Evolutionary conservation across 495 filamentous ascomycete species (phyloP).

Genomic region (Pseudomonodictys pantanalensis): DNA sequence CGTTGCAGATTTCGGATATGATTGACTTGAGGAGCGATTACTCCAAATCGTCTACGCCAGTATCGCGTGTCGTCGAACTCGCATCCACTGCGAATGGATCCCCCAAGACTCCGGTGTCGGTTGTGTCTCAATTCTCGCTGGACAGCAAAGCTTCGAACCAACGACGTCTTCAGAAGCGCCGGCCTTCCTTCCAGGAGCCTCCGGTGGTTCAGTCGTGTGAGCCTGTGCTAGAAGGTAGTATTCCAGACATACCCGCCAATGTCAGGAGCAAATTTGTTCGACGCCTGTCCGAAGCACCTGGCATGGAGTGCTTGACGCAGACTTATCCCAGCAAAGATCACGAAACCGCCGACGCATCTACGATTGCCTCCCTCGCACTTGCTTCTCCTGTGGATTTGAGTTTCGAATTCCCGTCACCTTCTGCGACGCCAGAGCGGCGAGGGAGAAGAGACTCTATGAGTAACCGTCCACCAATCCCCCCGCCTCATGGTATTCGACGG

Average conservation of each 20-base stretch:
- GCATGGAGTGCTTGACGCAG: constrained; percentile 33
- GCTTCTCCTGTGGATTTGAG: too few relatives aligned
- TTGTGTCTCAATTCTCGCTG: constrained; percentile 3
- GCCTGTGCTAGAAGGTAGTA: constrained; percentile 12
- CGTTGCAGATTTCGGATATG: background rate
- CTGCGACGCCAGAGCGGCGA: constrained; percentile 4
- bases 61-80: background rate
- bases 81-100: background rate
- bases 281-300: constrained; percentile 27
- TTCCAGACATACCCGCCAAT: constrained; percentile 25
- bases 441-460: constrained; percentile 12
- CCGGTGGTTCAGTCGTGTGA: constrained; percentile 30
- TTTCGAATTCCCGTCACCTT: constrained; percentile 17
- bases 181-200: constrained; percentile 20
- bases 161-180: constrained; percentile 38
- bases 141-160: constrained; percentile 23
- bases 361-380: background rate
- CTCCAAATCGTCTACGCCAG: background rate
- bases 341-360: background rate
- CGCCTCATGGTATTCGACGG: constrained; percentile 19
- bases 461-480: constrained; percentile 20
- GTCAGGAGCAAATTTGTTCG: constrained; percentile 19
- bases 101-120: constrained; percentile 10
- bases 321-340: constrained; percentile 24
- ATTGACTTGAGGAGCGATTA: background rate